A percentile compares a stretch with the other conserved stretches of the same genome.
Evolutionary conservation across 1,284 basidiomycete species (phyloP).

Genomic region (Hemileia vastatrix): DNA sequence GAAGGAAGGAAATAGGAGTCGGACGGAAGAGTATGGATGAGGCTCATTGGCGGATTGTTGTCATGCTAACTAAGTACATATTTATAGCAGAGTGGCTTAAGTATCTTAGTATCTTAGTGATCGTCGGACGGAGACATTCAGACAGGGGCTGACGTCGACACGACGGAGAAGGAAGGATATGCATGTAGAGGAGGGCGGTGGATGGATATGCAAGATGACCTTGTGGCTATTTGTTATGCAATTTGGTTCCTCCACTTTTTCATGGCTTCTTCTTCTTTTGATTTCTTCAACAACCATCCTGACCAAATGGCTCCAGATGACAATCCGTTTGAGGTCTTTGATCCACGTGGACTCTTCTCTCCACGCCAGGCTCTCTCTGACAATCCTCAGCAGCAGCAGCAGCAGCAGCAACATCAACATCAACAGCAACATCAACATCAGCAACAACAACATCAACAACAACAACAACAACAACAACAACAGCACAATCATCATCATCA

Average conservation of each 20-base stretch:
- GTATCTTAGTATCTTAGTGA: too few species aligned
- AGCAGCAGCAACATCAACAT: neutral
- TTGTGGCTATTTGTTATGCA: too few species aligned
- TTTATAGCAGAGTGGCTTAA: too few species aligned
- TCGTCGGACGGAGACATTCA: too few species aligned
- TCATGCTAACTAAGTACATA: too few species aligned
- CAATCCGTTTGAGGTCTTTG: conserved; percentile 14
- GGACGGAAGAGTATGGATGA: too few species aligned
- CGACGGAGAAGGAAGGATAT: too few species aligned
- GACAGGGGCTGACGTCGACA: too few species aligned
- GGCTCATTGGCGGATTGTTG: too few species aligned
- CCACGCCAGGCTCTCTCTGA: neutral
- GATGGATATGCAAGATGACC: too few species aligned
- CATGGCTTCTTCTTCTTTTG: neutral
- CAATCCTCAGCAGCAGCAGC: neutral
- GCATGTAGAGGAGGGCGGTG: too few species aligned
- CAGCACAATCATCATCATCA: neutral
- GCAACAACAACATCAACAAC: neutral
- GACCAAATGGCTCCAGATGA: conserved; percentile 1
- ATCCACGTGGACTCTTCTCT: conserved; percentile 19
- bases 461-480: neutral
- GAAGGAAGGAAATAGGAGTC: too few species aligned
- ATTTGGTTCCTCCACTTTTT: neutral
- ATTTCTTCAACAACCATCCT: neutral
- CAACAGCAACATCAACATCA: neutral